Evolutionary conservation across 1,284 basidiomycete species (phyloP), one percentile per base, ranked within the genome.

Genomic region (Ceratobasidium sp.): DNA sequence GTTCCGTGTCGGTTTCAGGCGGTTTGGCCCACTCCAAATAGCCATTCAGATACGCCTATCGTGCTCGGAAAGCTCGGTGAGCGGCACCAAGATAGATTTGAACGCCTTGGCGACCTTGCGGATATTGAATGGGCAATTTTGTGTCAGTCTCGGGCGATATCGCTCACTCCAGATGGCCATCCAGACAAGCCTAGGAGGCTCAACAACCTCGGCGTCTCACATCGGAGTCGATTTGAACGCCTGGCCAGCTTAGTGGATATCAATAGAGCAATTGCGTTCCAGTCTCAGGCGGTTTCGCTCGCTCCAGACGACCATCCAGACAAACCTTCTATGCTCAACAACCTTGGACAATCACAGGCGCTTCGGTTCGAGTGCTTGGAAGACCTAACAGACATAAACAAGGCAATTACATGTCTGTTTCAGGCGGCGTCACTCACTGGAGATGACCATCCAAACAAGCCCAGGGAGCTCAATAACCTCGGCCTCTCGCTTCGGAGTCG

Each of bases 351-450:
- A 15, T 45, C 51, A 6, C 44, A 44, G 17, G 15, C 9, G n/a
- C 11, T 14, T 36, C 65, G 65, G 19, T 67, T 67, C 44, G 50
- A 67, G n/a, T 22, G 6, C 19, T 14, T 56, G 1, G 65, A 51
- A 2, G 29, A 67, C 7, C 14, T 44, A 7, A 17, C n/a, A 11
- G 65, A 67, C 36, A 44, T 67, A 19, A 36, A 56, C 31, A 67
- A 56, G 14, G 48, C 65, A 19, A 56, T 67, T 51, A n/a, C 22
- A 17, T 45, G 17, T 14, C 9, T 19, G 51, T 15, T 6, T 9
- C 50, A 45, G 15, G 50, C 36, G 5, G 24, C 17, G 11, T 56
- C 51, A 19, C 50, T 67, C 19, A 17, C 36, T 41, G 6, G 6
- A 11, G 11, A 41, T 11, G 36, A 11, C 36, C 36, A 41, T 41